Base-by-base conservation (phyloP, 306 rosid species). In the Parietaria judaica region DNA sequence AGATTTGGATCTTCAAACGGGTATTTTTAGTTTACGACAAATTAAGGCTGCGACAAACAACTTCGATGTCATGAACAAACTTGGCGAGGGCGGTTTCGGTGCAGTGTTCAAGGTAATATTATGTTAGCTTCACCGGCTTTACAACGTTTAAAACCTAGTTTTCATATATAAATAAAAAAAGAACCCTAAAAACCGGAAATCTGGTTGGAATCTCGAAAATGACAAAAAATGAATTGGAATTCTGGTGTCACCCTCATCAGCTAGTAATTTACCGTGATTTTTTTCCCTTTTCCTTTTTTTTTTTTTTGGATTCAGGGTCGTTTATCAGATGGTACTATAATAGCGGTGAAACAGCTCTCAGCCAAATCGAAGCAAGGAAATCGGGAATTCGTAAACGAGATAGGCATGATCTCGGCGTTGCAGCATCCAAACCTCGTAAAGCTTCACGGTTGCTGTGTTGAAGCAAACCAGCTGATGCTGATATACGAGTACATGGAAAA, bases 31-130 rank as follows among this genome's bases (percentile, higher is more conserved):
- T 23, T 70, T 91, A 61, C 70, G 80, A 63, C 98, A 91, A 74
- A 88, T 91, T 45, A 91, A 82, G 83, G 75, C 79, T 56, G 95
- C 96, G 38, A 91, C 98, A 5, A 66, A 75, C 66, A 85, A 88
- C 83, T 91, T 91, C 10, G 90, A 88, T 72, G 80, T 78, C 12
- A 72, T 69, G 52, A 71, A 85, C 73, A 91, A 91, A 80, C 74
- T 91, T 54, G 98, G 98, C 1, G 98, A 91, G 78, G 98, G 98
- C 7, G 98, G 98, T 45, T 91, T 91, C 64, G 96, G 98, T 68
- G 68, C 86, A 50, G 98, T 91, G 54, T 91, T 80, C 86, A 85
- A 88, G 89, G 98, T 91, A 78, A 46, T 72, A 49, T 46, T 52
- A n/a, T 65, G 8, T 56, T 3, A 56, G 17, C 16, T 51, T 51